A percentile compares a stretch with the other conserved stretches of the same genome.
These are phyloP conservation scores for Fusarium phyllophilum DNA, from an alignment of 2,329 filamentous ascomycete genomes.

Conservation along the genomic window DNA sequence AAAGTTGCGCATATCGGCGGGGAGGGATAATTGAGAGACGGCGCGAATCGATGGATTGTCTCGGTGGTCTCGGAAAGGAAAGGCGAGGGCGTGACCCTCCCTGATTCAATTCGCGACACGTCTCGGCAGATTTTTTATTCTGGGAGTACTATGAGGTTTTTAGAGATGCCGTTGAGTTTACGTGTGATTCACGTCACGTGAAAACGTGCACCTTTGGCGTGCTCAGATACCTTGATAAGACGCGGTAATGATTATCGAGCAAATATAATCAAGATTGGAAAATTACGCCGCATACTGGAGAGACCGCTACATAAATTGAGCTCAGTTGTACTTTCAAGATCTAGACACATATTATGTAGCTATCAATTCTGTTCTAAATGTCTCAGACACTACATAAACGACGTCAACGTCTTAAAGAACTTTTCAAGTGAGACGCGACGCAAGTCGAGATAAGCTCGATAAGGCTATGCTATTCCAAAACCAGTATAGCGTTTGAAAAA, in stretches of 20 bases:
- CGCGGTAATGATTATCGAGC: slow-evolving; percentile 10
- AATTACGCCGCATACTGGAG: background rate
- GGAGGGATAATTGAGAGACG: background rate
- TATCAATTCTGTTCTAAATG: background rate
- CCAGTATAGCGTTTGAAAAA: slow-evolving; percentile 30
- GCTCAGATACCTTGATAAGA: background rate
- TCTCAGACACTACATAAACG: slow-evolving; percentile 2
- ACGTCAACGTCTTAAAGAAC: slow-evolving; percentile 16
- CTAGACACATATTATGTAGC: background rate
- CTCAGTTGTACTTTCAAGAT: background rate
- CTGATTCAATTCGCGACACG: slow-evolving; percentile 23
- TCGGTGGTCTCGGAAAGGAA: slow-evolving; percentile 15
- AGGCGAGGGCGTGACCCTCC: background rate
- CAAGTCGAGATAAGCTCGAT: slow-evolving; percentile 9
- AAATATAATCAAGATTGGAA: slow-evolving; percentile 7
- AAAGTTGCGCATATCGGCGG: slow-evolving; percentile 3
- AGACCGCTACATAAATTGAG: background rate
- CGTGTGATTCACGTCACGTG: slow-evolving; percentile 33
- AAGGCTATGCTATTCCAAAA: background rate
- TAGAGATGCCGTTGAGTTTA: slow-evolving; percentile 16
- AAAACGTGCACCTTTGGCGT: slow-evolving; percentile 21
- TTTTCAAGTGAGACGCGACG: slow-evolving; percentile 41
- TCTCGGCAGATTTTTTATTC: slow-evolving; percentile 12
- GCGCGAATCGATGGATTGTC: slow-evolving; percentile 18
- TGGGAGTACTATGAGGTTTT: background rate